Evolutionary conservation across 306 rosid genomes (phyloP), one percentile per base, ranked within the genome.

Genomic region (barrel medic (Medicago truncatula)): DNA sequence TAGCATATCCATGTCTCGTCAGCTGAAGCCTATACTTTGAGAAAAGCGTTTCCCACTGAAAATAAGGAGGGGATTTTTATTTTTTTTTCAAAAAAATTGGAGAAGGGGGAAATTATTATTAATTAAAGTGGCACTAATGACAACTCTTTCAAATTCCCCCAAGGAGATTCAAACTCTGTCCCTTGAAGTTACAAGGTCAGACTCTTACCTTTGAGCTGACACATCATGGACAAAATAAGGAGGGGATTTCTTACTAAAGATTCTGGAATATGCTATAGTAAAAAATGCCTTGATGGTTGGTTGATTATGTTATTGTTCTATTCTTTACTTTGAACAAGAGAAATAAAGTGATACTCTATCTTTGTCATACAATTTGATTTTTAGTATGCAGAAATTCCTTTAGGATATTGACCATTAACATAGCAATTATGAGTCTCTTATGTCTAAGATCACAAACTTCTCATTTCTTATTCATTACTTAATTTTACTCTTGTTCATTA

Each of bases 21-120:
- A 20, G 44, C 31, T 77, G 70, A 81, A 76, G 60, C 53, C 71
- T 28, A 28, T 28, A 28, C 31, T 28, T 28, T 28, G 31, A 28
- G 31, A 28, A 70, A 70, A 70, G 46, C 63, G 66, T 68, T 75
- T 75, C 73, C 81, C 13, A 28, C 39, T 38, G 31, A 52, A 70
- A 28, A 61, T 28, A 41, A 76, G 69, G 67, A 40, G 58, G 59
- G 56, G 38, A 28, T 28, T 28, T 28, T 23, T 21, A 21, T 21
- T 31, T 34, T 34, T 34, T 34, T 4, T 4, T 5, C 7, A 34
- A 34, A 34, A 34, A 34, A 6, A 5, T 34, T 5, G 38, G 38
- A 7, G 38, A 34, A 34, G 38, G 38, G 38, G 38, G 7, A 34
- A 34, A 34, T 34, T 34, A 34, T 34, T 34, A 34, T 34, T 34